Percentiles rank a stretch among this genome's conserved stretches.
Conservation (phyloP, 2,329 filamentous ascomycete species). For the Neonectria sp. region DNA sequence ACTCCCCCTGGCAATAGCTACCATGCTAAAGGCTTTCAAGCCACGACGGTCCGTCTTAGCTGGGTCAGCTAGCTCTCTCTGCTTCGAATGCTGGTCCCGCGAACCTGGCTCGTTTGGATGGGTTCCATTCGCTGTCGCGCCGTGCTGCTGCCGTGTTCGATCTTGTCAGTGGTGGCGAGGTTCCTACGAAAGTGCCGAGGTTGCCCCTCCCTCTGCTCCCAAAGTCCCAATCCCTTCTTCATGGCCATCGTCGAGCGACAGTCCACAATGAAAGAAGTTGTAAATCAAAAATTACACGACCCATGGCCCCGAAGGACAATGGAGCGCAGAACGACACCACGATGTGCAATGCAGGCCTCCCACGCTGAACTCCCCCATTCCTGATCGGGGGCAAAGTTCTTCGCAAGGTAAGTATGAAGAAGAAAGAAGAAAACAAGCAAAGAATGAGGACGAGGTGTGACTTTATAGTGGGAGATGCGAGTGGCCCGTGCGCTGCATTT, state of each 20-base stretch:
- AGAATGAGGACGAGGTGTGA: conserved; percentile 23
- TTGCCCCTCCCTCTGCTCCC: neutral
- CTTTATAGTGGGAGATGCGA: conserved; percentile 16
- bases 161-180: neutral
- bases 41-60: neutral
- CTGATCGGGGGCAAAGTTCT: conserved; percentile 58
- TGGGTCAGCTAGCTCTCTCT: neutral
- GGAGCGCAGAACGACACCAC: conserved; percentile 63
- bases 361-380: conserved; percentile 58
- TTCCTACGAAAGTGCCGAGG: neutral
- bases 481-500: conserved; percentile 33
- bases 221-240: conserved; percentile 57
- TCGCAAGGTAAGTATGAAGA: conserved; percentile 69
- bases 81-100: neutral
- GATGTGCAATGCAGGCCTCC: conserved; percentile 69
- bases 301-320: conserved; percentile 69
- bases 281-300: conserved; percentile 66
- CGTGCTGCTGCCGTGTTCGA: neutral
- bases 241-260: conserved; percentile 54
- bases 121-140: neutral
- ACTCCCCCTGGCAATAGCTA: conserved; percentile 1
- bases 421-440: conserved; percentile 28
- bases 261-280: conserved; percentile 61
- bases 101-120: neutral
- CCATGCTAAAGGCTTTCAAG: conserved; percentile 7